These are phyloP conservation scores for Tuber brumale DNA, from an alignment of 495 filamentous ascomycete species.

Conservation along the genomic window DNA sequence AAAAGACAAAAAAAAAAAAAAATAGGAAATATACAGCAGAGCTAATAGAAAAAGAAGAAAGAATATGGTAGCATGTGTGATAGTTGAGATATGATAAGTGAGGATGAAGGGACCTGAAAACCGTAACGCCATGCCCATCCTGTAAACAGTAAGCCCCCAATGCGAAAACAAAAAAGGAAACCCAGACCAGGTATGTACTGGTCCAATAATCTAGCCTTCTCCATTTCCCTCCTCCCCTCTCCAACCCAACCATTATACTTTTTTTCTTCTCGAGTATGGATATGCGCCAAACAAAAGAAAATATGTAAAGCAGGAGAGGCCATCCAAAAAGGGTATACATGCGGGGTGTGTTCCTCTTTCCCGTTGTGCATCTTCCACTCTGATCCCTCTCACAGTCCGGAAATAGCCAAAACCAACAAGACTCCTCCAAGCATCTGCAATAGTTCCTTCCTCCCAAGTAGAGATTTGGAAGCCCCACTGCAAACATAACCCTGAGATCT, in stretches of 20 bases:
- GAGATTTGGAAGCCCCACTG: conserved; percentile 26
- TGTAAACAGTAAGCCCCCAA: conserved; percentile 4
- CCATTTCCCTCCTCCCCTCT: conserved; percentile 1
- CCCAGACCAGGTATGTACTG: background rate
- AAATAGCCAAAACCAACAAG: conserved; percentile 2
- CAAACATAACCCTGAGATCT: conserved; percentile 40
- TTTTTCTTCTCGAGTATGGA: background rate
- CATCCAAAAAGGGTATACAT: conserved; percentile 1
- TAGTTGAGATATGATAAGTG: background rate
- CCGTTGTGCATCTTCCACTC: background rate
- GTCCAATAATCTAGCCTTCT: background rate
- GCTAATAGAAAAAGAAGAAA: background rate
- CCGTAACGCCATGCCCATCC: conserved; percentile 2
- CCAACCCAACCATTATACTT: background rate
- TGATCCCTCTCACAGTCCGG: background rate
- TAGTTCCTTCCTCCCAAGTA: conserved; percentile 19
- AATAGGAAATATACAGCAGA: background rate
- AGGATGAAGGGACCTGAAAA: background rate
- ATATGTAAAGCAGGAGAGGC: background rate
- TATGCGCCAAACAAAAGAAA: conserved; percentile 7
- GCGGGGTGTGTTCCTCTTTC: background rate
- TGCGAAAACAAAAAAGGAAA: background rate
- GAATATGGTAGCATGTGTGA: background rate
- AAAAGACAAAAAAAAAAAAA: background rate
- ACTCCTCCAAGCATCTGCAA: conserved; percentile 21